Evolutionary conservation across 2,329 filamentous ascomycete species (phyloP), one percentile per base, ranked within the genome.

Genomic region (Arthroderma sp.): DNA sequence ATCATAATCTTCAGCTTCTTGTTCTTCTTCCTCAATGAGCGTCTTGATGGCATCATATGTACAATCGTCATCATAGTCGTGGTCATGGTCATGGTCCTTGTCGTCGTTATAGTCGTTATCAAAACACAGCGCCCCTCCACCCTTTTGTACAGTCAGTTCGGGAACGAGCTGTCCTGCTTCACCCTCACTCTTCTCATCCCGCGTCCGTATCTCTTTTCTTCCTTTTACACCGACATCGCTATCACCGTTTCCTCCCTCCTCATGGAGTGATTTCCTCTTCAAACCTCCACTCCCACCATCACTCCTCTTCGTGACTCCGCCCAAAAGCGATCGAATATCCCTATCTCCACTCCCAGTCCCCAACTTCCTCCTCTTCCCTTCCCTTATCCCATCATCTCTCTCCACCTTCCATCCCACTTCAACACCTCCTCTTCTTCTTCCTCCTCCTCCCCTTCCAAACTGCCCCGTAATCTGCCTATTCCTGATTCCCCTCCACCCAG

Each of bases 301-400:
- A 8, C 64, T 54, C 52, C 66, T 67, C 51, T 63, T 61, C 57
- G 73, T 70, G 5, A 64, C 64, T n/a, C 61, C 65, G 2, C 58
- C 61, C 58, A 72, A 66, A 51, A 75, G 64, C 7, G 63, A 66
- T 46, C 69, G 66, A 42, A 70, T 68, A 60, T 68, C 62, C 47
- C 15, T 22, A 22, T 43, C 41, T 36, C 41, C 32, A 15, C 37
- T 37, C 33, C 34, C 34, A 36, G 15, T 33, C 36, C 30, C 37
- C n/a, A 29, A 29, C 30, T 5, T 32, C 5, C 34, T 30, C 7
- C 15, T 22, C 31, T 32, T 38, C 36, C 36, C 31, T 32, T 27
- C 29, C n/a, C 42, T 27, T 33, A 15, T n/a, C 11, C 36, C 34
- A 27, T 33, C 32, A 38, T 33, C 15, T 56, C 43, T 43, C 39